Percentiles rank a stretch among this genome's conserved stretches.
These are phyloP conservation scores for Vickermania ingenoplastis DNA, from an alignment of 208 protist genomes.

Conservation along the genomic window DNA sequence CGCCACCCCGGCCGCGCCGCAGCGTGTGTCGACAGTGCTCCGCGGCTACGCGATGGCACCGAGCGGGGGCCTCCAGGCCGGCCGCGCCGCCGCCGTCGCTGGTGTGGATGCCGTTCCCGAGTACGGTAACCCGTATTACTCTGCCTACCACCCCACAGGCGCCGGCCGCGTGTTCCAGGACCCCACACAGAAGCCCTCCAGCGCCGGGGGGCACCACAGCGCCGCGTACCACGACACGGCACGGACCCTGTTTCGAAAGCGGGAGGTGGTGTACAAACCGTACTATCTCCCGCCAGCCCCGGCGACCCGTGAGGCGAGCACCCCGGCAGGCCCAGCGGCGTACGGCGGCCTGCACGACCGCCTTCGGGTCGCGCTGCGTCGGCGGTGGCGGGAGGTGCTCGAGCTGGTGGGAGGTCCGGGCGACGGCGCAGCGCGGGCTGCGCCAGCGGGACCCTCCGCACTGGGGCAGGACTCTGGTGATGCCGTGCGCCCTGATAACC, in stretches of 20 bases:
- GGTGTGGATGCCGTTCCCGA: too few relatives aligned
- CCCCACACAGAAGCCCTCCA: not conserved
- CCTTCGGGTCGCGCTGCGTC: not conserved
- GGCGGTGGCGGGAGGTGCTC: not conserved
- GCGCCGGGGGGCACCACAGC: not conserved
- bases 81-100: too few relatives aligned
- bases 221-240: not conserved
- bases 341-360: too few relatives aligned
- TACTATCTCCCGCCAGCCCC: constrained; percentile 16
- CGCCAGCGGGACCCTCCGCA: not conserved
- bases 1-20: too few relatives aligned
- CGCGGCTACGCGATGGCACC: too few relatives aligned
- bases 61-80: too few relatives aligned
- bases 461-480: not conserved
- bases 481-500: constrained; percentile 9
- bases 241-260: not conserved
- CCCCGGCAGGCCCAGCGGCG: too few relatives aligned
- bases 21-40: too few relatives aligned
- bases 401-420: too few relatives aligned
- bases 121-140: not conserved
- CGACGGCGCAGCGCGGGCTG: not conserved
- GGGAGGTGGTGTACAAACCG: constrained; percentile 10
- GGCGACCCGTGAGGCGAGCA: not conserved
- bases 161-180: not conserved
- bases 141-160: not conserved